These are phyloP conservation scores for Chalciporus pseudorubinellus DNA, from an alignment of 768 basidiomycete genomes.

Conservation along the genomic window DNA sequence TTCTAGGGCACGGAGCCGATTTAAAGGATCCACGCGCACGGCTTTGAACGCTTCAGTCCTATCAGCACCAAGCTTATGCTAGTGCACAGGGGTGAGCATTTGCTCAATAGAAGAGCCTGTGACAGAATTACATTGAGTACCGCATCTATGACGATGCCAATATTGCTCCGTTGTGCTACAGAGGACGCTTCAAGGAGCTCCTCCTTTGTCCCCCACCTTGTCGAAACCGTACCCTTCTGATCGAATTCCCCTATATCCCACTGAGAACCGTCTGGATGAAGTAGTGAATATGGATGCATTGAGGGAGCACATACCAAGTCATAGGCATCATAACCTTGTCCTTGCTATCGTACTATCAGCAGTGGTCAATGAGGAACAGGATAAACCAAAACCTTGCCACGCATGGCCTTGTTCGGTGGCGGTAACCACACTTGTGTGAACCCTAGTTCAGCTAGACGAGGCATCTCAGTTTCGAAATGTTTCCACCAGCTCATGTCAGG, in stretches of 20 bases:
- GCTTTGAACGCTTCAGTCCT: slow-evolving; percentile 65
- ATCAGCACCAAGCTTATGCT: slow-evolving; percentile 90
- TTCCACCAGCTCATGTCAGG: slow-evolving; percentile 75
- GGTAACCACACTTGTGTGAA: slow-evolving; percentile 84
- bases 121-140: slow-evolving; percentile 71
- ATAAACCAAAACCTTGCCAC: slow-evolving; percentile 38
- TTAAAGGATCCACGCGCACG: slow-evolving; percentile 64
- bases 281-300: background rate
- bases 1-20: slow-evolving; percentile 62
- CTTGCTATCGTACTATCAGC: slow-evolving; percentile 42
- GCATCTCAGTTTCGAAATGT: slow-evolving; percentile 65
- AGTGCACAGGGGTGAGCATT: slow-evolving; percentile 8
- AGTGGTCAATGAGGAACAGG: background rate
- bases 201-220: slow-evolving; percentile 86
- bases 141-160: slow-evolving; percentile 82
- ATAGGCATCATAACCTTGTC: slow-evolving; percentile 84
- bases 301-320: slow-evolving; percentile 56
- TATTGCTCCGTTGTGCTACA: slow-evolving; percentile 61
- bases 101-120: background rate
- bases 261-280: slow-evolving; percentile 34
- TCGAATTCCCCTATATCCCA: slow-evolving; percentile 88
- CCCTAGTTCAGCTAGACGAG: slow-evolving; percentile 61
- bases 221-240: slow-evolving; percentile 66
- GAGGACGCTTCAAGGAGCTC: slow-evolving; percentile 71
- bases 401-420: slow-evolving; percentile 77